Base-by-base conservation (phyloP, 2,329 filamentous ascomycete species). In the Fusarium metavorans region DNA sequence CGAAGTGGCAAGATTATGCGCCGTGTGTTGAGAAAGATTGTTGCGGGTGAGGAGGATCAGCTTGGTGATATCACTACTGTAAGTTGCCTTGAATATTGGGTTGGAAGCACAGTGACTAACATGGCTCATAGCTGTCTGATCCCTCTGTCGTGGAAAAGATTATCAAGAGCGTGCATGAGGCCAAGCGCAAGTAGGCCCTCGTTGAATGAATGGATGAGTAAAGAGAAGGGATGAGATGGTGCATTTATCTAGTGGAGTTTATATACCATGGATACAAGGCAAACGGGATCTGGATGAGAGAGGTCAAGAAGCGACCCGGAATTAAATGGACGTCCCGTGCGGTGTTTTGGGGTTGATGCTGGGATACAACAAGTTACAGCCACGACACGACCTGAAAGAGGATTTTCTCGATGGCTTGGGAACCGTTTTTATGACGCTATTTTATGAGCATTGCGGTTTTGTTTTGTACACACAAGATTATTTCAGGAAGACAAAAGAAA, bases 1-100 rank as follows among this genome's bases (percentile, higher is more conserved):
- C 90, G 97, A 78, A 97, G 94, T 78, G 97, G 97, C 76, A 99
- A 99, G 93, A 99, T 99, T 81, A 99, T 99, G 97, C 91, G 97
- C 74, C 92, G 97, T 75, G 97, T 99, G 81, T 85, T 99, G 87
- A 91, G 97, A 80, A 99, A 99, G 94, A 97, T 99, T 81, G 85
- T 99, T 77, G 95, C 95, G 18, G 96, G 96, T 39, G 97, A 99
- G 87, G 96, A 98, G 85, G 97, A 99, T 83, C 95, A 97, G 85
- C 88, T 99, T 64, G 97, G 97, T 78, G 97, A 99, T 81, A 97
- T 89, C 39, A 94, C 94, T 23, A 98, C 97, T 76, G 94, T 97
- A 88, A 87, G 93, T 87, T 69, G 10, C 9, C 16, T 2, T 16
- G 13, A 1, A 6, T n/a, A 9, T 27, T 32, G 5, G 18, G 20